Evolutionary conservation across 176 grass and related monocot species (phyloP), one percentile per base, ranked within the genome.

Genomic region (Oryza brachyantha): DNA sequence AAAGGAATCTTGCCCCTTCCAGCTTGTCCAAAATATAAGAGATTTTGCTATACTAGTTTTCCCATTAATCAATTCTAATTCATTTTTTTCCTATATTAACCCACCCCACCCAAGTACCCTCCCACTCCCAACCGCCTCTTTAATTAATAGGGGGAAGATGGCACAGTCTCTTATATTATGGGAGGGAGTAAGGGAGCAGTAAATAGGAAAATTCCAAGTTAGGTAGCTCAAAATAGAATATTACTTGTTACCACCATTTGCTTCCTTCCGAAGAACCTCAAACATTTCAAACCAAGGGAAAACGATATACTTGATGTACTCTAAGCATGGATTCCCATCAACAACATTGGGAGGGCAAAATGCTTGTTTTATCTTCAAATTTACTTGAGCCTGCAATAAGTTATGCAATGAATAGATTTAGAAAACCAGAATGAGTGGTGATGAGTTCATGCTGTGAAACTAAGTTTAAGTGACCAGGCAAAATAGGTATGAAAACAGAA

Each of bases 351-450:
- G 92, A 62, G 89, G 91, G 68, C 95, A 97, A 62, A 86, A 94
- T 13, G 95, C 95, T 83, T 97, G 90, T 71, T 94, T 97, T 94
- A 94, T 92, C 68, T 97, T 97, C 87, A 90, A 58, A 59, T 92
- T 97, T 38, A 97, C 95, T 52, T 92, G 87, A 38, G 87, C 92
- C 95, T 92, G 85, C 68, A 40, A 65, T 46, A 46, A 67, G 27
- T 41, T 68, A 41, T 21, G 21, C 29, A 74, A 79, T 4, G 60
- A 79, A 81, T 40, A 34, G 64, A 4, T 61, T 66, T 74, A 42
- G 21, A 17, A 41, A 57, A 66, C 58, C 21, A 8, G 5, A 3
- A 0, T 46, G n/a, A 22, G 42, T 19, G 3, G 6, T 50, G 39
- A 62, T n/a, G 26, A 46, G 16, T 37, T 13, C 16, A 78, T 79